Percentiles rank a stretch among this genome's conserved stretches.
These are phyloP conservation scores for Aspergillus nanangensis DNA, from an alignment of 495 filamentous ascomycete genomes.

Conservation along the genomic window DNA sequence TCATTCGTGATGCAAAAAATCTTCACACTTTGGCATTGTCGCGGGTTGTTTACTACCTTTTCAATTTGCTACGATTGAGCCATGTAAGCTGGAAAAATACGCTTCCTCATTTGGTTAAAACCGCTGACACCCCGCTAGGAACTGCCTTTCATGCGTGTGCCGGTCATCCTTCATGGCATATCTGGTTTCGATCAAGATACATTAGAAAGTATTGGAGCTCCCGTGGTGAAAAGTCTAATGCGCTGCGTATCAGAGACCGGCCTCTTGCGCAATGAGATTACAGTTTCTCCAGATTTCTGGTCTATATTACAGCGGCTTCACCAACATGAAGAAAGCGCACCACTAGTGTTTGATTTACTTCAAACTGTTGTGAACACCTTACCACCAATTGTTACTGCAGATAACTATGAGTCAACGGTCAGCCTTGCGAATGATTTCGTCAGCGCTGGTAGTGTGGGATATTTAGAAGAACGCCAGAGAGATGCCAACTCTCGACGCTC, in stretches of 20 bases:
- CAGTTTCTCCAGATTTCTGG: conserved; percentile 97
- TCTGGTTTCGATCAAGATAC: conserved; percentile 77
- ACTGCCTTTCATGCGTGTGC: conserved; percentile 83
- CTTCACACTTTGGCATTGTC: conserved; percentile 79
- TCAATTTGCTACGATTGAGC: conserved; percentile 77
- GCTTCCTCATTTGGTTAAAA: background rate
- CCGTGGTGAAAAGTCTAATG: conserved; percentile 72
- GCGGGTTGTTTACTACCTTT: conserved; percentile 78
- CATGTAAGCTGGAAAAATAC: conserved; percentile 57
- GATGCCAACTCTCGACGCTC: conserved; percentile 51
- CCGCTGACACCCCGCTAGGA: conserved; percentile 53
- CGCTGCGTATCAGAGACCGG: conserved; percentile 72
- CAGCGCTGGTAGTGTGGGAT: conserved; percentile 75
- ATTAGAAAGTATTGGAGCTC: conserved; percentile 67
- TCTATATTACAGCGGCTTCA: conserved; percentile 77
- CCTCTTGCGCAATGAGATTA: conserved; percentile 82
- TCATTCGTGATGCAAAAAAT: conserved; percentile 72
- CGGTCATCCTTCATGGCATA: conserved; percentile 88
- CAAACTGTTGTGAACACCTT: conserved; percentile 62
- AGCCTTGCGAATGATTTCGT: conserved; percentile 86
- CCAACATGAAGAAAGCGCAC: conserved; percentile 59
- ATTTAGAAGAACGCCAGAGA: conserved; percentile 71
- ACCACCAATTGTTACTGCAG: conserved; percentile 77
- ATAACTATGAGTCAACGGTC: conserved; percentile 89
- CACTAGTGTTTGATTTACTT: conserved; percentile 78